Evolutionary conservation across 2,329 filamentous ascomycete species (phyloP).

Genomic region (Monilinia laxa): DNA sequence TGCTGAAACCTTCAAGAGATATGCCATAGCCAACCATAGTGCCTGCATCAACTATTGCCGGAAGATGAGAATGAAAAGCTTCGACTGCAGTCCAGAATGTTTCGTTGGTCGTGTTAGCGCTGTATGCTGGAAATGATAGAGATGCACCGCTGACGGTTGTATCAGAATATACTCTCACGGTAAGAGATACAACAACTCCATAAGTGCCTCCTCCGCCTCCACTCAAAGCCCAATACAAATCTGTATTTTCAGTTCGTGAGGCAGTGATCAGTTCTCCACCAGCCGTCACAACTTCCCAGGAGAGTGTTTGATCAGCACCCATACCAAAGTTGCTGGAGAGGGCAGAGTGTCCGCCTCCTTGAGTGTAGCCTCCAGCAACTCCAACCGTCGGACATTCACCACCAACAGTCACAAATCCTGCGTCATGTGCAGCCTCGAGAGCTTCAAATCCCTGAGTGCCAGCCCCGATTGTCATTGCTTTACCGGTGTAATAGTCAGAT

Average conservation of each 20-base stretch:
- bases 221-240: slow-evolving; percentile 63
- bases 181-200: slow-evolving; percentile 56
- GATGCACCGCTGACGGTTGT: slow-evolving; percentile 46
- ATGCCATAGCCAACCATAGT: slow-evolving; percentile 51
- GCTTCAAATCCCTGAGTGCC: slow-evolving; percentile 53
- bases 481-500: slow-evolving; percentile 48
- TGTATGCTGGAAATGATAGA: slow-evolving; percentile 44
- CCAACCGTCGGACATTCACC: slow-evolving; percentile 59
- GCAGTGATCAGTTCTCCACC: slow-evolving; percentile 51
- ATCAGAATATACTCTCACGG: slow-evolving; percentile 51
- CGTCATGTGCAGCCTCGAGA: slow-evolving; percentile 44
- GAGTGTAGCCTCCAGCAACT: slow-evolving; percentile 57
- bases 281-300: slow-evolving; percentile 56
- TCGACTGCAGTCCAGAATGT: slow-evolving; percentile 51
- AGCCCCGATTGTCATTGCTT: slow-evolving; percentile 54
- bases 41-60: slow-evolving; percentile 51
- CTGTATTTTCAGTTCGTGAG: slow-evolving; percentile 48
- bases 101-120: slow-evolving; percentile 39
- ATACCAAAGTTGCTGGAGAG: slow-evolving; percentile 57
- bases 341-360: slow-evolving; percentile 59
- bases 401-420: slow-evolving; percentile 49
- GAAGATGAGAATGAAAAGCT: slow-evolving; percentile 47
- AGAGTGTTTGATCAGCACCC: slow-evolving; percentile 57
- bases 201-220: slow-evolving; percentile 61
- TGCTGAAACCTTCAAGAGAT: slow-evolving; percentile 48